A percentile compares a stretch with the other conserved stretches of the same genome.
Evolutionary conservation across 768 basidiomycete genomes (phyloP).

Genomic region (Phanerochaete sordida): DNA sequence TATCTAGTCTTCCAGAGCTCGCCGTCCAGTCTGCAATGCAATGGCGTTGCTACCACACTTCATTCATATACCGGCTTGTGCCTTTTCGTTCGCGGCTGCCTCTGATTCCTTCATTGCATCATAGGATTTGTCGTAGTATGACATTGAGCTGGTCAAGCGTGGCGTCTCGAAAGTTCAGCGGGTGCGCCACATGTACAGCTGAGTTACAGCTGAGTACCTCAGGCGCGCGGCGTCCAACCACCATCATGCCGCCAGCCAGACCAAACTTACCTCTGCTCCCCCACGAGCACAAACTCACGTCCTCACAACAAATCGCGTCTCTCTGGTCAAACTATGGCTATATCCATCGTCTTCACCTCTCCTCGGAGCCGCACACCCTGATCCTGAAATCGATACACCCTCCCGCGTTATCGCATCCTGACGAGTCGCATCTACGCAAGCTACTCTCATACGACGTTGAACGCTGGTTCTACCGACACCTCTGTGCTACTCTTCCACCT

Average conservation of each 20-base stretch:
- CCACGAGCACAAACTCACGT: background rate
- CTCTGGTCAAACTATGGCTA: slow-evolving; percentile 18
- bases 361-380: slow-evolving; percentile 5
- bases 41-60: too few relatives aligned
- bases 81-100: too few relatives aligned
- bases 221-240: too few relatives aligned
- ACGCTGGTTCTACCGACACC: slow-evolving; percentile 15
- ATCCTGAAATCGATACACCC: slow-evolving; percentile 16
- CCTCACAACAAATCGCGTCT: slow-evolving; percentile 8
- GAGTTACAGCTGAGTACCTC: too few relatives aligned
- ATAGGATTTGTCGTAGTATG: too few relatives aligned
- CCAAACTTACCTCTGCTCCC: slow-evolving; percentile 4
- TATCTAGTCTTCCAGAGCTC: too few relatives aligned
- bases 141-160: too few relatives aligned
- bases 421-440: slow-evolving; percentile 15
- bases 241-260: slow-evolving; percentile 1
- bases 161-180: too few relatives aligned
- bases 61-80: too few relatives aligned
- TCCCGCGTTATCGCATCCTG: slow-evolving; percentile 3
- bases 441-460: slow-evolving; percentile 15
- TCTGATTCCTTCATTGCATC: too few relatives aligned
- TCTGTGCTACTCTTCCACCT: background rate
- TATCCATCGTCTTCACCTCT: slow-evolving; percentile 12
- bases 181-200: too few relatives aligned
- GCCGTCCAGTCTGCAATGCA: too few relatives aligned